A percentile compares a stretch with the other conserved stretches of the same genome.
Conservation (phyloP, 1,284 basidiomycete species). For the Volvariella surrecta region DNA sequence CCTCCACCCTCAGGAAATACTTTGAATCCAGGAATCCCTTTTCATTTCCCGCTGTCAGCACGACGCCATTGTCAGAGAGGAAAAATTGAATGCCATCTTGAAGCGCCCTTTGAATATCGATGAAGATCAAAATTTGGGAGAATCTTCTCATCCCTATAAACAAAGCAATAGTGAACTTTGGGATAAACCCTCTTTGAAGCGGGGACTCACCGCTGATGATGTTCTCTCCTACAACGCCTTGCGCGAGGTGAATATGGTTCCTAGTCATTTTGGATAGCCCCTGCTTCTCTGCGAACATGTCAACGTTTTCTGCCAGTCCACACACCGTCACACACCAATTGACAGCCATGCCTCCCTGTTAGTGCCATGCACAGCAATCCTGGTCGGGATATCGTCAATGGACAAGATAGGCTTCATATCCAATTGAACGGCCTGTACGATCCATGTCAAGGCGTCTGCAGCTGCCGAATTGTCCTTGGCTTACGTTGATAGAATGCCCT, state of each 20-base stretch:
- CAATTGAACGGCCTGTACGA: conserved; percentile 49
- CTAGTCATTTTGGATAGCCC: conserved; percentile 82
- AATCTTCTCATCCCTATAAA: conserved; percentile 79
- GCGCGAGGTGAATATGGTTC: conserved; percentile 86
- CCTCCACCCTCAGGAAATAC: conserved; percentile 60
- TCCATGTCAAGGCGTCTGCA: background rate
- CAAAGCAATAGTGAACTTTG: background rate
- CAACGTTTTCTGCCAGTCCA: conserved; percentile 1
- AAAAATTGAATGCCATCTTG: conserved; percentile 64
- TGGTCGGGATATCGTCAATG: conserved; percentile 50
- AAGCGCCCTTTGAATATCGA: conserved; percentile 67
- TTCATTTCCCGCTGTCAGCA: conserved; percentile 69
- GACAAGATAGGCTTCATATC: conserved; percentile 58
- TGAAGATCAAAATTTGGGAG: conserved; percentile 67
- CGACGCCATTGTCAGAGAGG: conserved; percentile 77
- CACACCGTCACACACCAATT: conserved; percentile 48
- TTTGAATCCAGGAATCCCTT: conserved; percentile 44
- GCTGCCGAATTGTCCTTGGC: conserved; percentile 9
- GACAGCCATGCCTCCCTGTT: conserved; percentile 54
- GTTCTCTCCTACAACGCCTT: conserved; percentile 51
- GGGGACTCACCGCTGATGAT: conserved; percentile 62
- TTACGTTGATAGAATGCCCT: conserved; percentile 81
- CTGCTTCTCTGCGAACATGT: conserved; percentile 37
- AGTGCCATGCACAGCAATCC: conserved; percentile 75
- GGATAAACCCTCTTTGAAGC: background rate